Evolutionary conservation across 768 basidiomycete genomes (phyloP).

Genomic region (Tricholoma bakamatsutake): DNA sequence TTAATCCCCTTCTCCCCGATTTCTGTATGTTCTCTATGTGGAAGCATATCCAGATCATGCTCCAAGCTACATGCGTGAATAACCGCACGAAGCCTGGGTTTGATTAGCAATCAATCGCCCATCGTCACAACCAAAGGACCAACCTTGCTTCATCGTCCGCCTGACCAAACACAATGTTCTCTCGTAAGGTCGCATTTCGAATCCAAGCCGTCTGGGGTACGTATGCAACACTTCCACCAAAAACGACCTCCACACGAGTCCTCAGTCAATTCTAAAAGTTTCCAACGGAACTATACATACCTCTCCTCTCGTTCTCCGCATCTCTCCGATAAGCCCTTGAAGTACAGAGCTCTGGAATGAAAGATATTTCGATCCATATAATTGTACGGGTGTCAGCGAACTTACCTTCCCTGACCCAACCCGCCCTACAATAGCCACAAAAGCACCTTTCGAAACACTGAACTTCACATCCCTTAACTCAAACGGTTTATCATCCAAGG

Average conservation of each 20-base stretch:
- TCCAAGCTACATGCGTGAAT: conserved; percentile 62
- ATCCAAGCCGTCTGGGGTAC: conserved; percentile 64
- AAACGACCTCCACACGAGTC: conserved; percentile 30
- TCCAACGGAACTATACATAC: conserved; percentile 23
- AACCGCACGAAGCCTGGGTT: conserved; percentile 45
- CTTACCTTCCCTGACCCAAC: conserved; percentile 69
- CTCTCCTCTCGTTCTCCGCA: conserved; percentile 53
- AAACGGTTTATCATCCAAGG: conserved; percentile 43
- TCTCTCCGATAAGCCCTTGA: conserved; percentile 58
- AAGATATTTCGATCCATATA: not conserved
- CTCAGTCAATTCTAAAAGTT: not conserved
- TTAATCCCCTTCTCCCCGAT: conserved; percentile 78
- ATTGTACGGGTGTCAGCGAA: not conserved
- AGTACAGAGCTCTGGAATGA: conserved; percentile 44
- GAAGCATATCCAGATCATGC: conserved; percentile 66
- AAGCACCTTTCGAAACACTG: conserved; percentile 45
- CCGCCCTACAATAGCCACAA: conserved; percentile 69
- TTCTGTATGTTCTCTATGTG: conserved; percentile 63
- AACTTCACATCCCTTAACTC: conserved; percentile 41
- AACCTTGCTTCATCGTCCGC: conserved; percentile 52
- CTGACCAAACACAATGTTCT: conserved; percentile 74
- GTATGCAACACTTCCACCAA: conserved; percentile 52
- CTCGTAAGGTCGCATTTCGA: conserved; percentile 57
- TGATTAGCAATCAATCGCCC: not conserved
- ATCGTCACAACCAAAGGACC: not conserved